phyloP scores from a whole-genome alignment of 2,329 filamentous ascomycete genomes.

The Tolypocladium amazonense region DNA sequence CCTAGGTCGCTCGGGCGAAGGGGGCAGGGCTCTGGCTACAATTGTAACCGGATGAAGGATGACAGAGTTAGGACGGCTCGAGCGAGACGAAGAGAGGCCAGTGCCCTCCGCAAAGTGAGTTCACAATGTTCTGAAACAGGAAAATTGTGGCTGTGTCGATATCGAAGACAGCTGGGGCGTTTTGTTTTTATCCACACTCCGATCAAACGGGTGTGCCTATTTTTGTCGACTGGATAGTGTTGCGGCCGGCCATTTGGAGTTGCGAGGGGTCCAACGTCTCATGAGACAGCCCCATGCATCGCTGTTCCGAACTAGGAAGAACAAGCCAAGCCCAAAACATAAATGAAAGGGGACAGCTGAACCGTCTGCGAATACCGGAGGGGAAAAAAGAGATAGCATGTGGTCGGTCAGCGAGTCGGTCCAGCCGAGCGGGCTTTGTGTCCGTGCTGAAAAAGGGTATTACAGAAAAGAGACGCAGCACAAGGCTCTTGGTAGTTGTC shows the following conservation, averaged over 20 bases:
- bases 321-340: not conserved
- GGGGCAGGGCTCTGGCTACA: not conserved
- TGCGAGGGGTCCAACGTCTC: slow-evolving; percentile 7
- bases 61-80: slow-evolving; percentile 9
- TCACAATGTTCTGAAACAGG: slow-evolving; percentile 10
- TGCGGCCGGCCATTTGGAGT: slow-evolving; percentile 2
- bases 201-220: not conserved
- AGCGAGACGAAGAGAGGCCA: slow-evolving; percentile 6
- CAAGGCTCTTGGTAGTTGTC: not conserved
- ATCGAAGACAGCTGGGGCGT: not conserved
- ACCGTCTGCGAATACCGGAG: not conserved
- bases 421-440: not conserved
- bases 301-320: slow-evolving; percentile 5
- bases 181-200: not conserved
- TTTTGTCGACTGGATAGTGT: not conserved
- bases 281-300: slow-evolving; percentile 10
- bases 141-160: slow-evolving; percentile 5
- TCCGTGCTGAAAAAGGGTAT: not conserved
- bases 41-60: slow-evolving; percentile 1
- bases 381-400: not conserved
- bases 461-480: not conserved
- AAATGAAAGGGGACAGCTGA: slow-evolving; percentile 6
- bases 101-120: slow-evolving; percentile 4
- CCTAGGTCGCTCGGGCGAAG: slow-evolving; percentile 1
- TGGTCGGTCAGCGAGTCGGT: not conserved